Percentiles rank a stretch among this genome's conserved stretches.
Conservation (phyloP, 176 grass and related monocot genomes). For the Carex kokanica region DNA sequence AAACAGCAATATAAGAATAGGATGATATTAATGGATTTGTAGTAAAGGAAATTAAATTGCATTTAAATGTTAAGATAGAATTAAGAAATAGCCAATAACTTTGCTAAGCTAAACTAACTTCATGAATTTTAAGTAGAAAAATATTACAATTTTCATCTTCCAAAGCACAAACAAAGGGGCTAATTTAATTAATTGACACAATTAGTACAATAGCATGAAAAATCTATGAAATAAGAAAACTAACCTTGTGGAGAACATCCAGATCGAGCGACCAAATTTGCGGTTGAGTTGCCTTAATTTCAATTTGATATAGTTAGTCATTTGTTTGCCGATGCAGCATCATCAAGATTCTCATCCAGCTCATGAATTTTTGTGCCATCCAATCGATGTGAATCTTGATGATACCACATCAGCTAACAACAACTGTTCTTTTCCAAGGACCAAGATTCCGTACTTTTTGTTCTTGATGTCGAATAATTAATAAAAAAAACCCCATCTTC, state of each 20-base stretch:
- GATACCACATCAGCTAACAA: constrained; percentile 57
- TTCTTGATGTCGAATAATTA: not conserved
- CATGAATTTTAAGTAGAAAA: not conserved
- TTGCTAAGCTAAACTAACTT: not conserved
- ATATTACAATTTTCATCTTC: not conserved
- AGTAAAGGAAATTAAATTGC: not conserved
- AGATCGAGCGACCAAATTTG: not conserved
- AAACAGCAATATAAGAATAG: not conserved
- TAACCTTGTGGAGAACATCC: not conserved
- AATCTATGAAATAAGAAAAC: constrained; percentile 8
- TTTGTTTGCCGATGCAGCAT: constrained; percentile 76
- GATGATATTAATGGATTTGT: not conserved
- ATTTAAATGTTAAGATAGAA: not conserved
- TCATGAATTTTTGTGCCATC: not conserved
- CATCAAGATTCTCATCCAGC: constrained; percentile 73
- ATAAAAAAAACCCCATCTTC: constrained; percentile 10
- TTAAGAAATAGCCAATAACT: not conserved
- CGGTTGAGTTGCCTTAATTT: not conserved
- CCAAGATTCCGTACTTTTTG: not conserved
- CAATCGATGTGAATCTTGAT: constrained; percentile 70
- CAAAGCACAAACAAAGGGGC: not conserved
- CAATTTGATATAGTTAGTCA: constrained; percentile 40
- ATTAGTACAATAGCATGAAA: not conserved
- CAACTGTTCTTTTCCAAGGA: constrained; percentile 28
- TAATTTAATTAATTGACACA: not conserved